These are phyloP conservation scores for Candida railenensis DNA, from an alignment of 805 yeast species.

Conservation along the genomic window DNA sequence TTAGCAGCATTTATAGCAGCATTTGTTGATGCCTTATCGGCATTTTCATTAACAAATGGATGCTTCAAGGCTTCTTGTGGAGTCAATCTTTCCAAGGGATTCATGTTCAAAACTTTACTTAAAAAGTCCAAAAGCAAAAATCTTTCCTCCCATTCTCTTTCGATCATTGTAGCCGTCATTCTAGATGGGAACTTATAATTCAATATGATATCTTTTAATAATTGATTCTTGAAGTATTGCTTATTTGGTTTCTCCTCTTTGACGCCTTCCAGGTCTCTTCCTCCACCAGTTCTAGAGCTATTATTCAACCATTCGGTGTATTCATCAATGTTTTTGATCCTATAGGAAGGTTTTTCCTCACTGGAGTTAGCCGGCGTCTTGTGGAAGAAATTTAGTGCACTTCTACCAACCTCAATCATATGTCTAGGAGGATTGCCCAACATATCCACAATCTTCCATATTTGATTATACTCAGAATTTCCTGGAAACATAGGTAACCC, in stretches of 20 bases:
- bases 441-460: constrained; percentile 77
- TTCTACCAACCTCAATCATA: constrained; percentile 96
- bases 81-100: constrained; percentile 94
- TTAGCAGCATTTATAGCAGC: background rate
- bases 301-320: constrained; percentile 16
- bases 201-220: constrained; percentile 69
- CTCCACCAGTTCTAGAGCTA: constrained; percentile 21
- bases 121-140: constrained; percentile 74
- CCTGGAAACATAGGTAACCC: constrained; percentile 97
- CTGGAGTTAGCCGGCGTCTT: constrained; percentile 27
- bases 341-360: constrained; percentile 28
- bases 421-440: constrained; percentile 88
- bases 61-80: constrained; percentile 94
- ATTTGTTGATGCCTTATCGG: background rate
- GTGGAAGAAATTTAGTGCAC: constrained; percentile 66
- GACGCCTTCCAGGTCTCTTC: constrained; percentile 24
- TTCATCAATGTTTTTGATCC: constrained; percentile 35
- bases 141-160: constrained; percentile 73
- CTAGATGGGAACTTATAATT: constrained; percentile 69
- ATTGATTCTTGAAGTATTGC: constrained; percentile 67
- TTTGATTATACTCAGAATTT: constrained; percentile 87
- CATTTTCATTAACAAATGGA: constrained; percentile 68
- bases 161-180: constrained; percentile 53
- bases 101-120: constrained; percentile 71
- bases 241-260: constrained; percentile 75